Base-by-base conservation (phyloP, 2,329 filamentous ascomycete genomes). In the Aspergillus pseudotamarii region DNA sequence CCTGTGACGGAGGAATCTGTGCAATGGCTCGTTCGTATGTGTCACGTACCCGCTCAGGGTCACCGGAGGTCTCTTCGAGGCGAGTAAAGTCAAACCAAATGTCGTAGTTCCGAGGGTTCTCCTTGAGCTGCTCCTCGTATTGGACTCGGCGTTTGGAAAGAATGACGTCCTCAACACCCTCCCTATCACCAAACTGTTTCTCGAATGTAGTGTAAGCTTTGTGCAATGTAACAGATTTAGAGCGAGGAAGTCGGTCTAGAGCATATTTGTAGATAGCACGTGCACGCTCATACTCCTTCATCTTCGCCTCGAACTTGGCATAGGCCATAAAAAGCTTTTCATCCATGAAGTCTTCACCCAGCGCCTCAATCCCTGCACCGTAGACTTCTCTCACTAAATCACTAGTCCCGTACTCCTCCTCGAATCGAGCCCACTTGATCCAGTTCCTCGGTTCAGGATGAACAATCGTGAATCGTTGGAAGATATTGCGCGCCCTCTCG, bases 341-440 rank as follows among this genome's bases (percentile, higher is more conserved):
- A 68, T 98, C 95, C 80, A 96, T 94, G 71, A 96, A 96, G 46
- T 97, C 93, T 67, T 98, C 94, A 2, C 94, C 94, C 36, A 99
- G 80, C 0, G 92, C 89, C 76, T 98, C 94, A 36, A 98, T 90
- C 1, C 94, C 94, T 60, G 87, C 85, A 4, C 94, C 93, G 75
- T 93, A 98, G 0, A 98, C 94, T 66, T 98, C 93, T 26, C 95
- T 87, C 8, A 99, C 95, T 68, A 94, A 78, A 72, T 97, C 94
- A 73, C 90, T 94, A 1, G 93, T 97, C 10, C 95, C 95, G 70
- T 90, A 92, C 75, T 99, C 95, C 76, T 98, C 94, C 78, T 99
- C 95, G 70, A 98, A 99, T 66, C 92, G 91, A 64, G 94, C 91
- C 95, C 95, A 99, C 76, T 97, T 97, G 80, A 99, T 96, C 94